Evolutionary conservation across 1,284 basidiomycete genomes (phyloP), one percentile per base, ranked within the genome.

Genomic region (Leccinum pachyderme): DNA sequence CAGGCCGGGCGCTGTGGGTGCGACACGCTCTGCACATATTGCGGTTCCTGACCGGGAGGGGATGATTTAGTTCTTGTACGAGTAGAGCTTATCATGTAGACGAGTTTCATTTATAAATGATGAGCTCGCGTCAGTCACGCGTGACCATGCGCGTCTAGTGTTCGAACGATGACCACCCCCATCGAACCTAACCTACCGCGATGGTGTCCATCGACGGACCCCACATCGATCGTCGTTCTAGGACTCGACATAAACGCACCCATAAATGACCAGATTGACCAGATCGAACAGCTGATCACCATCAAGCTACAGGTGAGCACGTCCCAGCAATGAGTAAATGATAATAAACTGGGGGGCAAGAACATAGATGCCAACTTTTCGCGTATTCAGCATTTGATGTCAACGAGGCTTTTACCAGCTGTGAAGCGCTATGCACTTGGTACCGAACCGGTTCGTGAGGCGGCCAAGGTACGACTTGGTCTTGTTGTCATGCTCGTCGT

Each of bases 321-420:
- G n/a, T 51, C 49, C 48, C 49, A 43, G 47, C 32, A 45, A 46
- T 51, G 27, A 46, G 24, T 44, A n/a, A 46, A 27, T 28, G n/a
- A 65, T 58, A 57, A 60, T 63, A 53, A 11, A 41, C 11, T 4
- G 45, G 3, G 47, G 41, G 47, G 6, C 29, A 75, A 97, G 85
- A 91, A 95, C 67, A 90, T 96, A 64, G 95, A 98, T 68, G 91
- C 92, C 56, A 95, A 95, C 70, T 95, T 97, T 72, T 89, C 95
- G 0, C 89, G 82, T 61, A 91, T 95, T 52, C 93, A 97, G 66
- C 83, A 93, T 67, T 75, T 93, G n/a, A 80, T 97, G 66, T 87
- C 92, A 5, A 87, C 81, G 49, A 84, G 82, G 63, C 78, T 98
- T 33, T 72, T 98, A 46, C 95, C 95, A 7, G 86, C 93, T 13